Base-by-base conservation (phyloP, 176 grass and related monocot genomes). In the Paspalum notatum region DNA sequence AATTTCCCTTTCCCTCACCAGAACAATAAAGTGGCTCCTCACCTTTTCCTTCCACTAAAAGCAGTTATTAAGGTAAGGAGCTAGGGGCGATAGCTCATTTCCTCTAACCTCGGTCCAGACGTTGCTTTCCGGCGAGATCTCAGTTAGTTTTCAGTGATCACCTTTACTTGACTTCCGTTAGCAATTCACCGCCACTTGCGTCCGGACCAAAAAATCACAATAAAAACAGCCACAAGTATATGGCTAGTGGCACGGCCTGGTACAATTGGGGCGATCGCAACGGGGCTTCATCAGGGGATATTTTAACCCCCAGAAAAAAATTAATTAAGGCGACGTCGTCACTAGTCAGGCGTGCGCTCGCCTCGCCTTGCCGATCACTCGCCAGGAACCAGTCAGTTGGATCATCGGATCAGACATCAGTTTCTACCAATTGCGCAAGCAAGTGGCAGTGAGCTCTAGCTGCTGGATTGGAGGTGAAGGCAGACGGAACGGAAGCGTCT, bases 121-220 rank as follows among this genome's bases (percentile, higher is more conserved):
- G 84, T 91, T 76, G 84, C 84, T 85, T 69, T 94, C 92, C 62
- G 61, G 61, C 39, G 57, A 83, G 87, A 94, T 91, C 80, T 47
- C 46, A 68, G 83, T 83, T 89, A 85, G 61, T 89, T 87, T 82
- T 87, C 68, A 74, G 76, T 77, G 84, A 87, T 85, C 79, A 71
- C 84, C 87, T 87, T 89, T 91, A 69, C 84, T 81, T 42, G 83
- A 85, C 78, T 85, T 91, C 76, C 40, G 82, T 74, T 89, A 78
- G 69, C 53, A 26, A 78, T 83, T 84, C 51, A 53, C 68, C 68
- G 39, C 40, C 50, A 72, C 62, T 80, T 80, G 42, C 26, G 10
- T 21, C 15, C 41, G 60, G 75, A 53, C 27, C 53, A 70, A 82
- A 70, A 82, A 69, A 59, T 21, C 8, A 25, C 50, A 7, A 58